These are phyloP conservation scores for Fraxinus sp. DNA, from an alignment of 305 asterid species.

Conservation along the genomic window DNA sequence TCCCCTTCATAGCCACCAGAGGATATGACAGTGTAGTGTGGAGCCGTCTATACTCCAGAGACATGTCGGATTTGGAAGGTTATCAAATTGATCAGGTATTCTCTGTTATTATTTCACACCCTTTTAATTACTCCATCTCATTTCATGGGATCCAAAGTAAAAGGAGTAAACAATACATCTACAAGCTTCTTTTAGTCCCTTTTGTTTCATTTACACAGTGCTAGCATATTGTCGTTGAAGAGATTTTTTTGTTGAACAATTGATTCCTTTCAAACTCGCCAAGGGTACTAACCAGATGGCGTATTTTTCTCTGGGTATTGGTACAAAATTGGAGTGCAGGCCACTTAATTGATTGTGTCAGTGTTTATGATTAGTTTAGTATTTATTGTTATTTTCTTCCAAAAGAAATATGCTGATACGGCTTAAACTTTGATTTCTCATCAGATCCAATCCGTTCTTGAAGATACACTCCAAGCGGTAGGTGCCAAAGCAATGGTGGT, in stretches of 20 bases:
- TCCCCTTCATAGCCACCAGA: constrained; percentile 81
- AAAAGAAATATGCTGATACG: background rate
- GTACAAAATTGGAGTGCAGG: background rate
- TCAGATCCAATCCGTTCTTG: constrained; percentile 74
- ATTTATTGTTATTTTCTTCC: background rate
- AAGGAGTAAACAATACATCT: background rate
- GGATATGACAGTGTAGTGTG: constrained; percentile 97
- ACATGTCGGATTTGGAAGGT: constrained; percentile 52
- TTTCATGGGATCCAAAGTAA: background rate
- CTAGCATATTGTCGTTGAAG: background rate
- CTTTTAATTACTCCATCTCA: background rate
- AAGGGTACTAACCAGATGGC: background rate
- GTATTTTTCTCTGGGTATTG: background rate
- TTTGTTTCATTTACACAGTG: background rate
- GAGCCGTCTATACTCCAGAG: constrained; percentile 91
- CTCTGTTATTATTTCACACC: background rate
- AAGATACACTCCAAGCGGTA: constrained; percentile 69
- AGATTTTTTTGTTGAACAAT: background rate
- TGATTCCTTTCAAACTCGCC: background rate
- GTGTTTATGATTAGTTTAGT: constrained; percentile 3
- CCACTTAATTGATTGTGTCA: background rate
- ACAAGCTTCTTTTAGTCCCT: background rate
- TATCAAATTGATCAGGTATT: constrained; percentile 68
- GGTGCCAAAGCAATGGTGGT: constrained; percentile 96
- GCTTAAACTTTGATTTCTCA: constrained; percentile 22